These are phyloP conservation scores for Haplosporangium sp. DNA, from an alignment of 371 early-diverging fungal species.

Conservation along the genomic window DNA sequence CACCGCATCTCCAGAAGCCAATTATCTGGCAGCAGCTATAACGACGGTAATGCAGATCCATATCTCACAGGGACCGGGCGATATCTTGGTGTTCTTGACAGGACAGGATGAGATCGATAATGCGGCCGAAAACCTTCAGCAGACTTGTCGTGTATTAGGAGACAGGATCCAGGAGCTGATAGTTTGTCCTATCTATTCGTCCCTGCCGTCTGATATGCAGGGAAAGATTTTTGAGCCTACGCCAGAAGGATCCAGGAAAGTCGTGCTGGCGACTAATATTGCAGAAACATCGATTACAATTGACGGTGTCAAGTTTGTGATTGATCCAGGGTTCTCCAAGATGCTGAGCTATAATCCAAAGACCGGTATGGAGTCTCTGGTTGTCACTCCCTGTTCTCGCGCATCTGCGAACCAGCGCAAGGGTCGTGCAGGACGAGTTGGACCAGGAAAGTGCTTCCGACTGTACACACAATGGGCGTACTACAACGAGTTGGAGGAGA, in stretches of 20 bases:
- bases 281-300: conserved; percentile 99
- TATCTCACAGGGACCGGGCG: conserved; percentile 90
- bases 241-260: conserved; percentile 93
- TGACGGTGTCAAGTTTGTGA: conserved; percentile 87
- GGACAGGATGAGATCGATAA: conserved; percentile 99
- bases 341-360: conserved; percentile 94
- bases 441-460: conserved; percentile 98
- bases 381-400: conserved; percentile 94
- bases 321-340: conserved; percentile 96
- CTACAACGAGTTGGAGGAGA: conserved; percentile 92
- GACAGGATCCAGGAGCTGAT: conserved; percentile 92
- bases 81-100: conserved; percentile 98
- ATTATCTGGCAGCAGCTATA: conserved; percentile 96
- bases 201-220: conserved; percentile 93
- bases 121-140: conserved; percentile 85
- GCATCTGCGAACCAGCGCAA: conserved; percentile 98
- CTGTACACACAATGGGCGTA: conserved; percentile 97
- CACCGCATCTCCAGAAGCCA: conserved; percentile 96
- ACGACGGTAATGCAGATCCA: conserved; percentile 97
- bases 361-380: conserved; percentile 96
- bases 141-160: conserved; percentile 86
- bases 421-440: conserved; percentile 98
- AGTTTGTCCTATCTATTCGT: conserved; percentile 95
- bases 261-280: conserved; percentile 99
- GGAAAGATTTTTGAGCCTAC: conserved; percentile 97